A percentile compares a stretch with the other conserved stretches of the same genome.
These are phyloP conservation scores for Starmerella bacillaris DNA, from an alignment of 805 yeast species.

Conservation along the genomic window DNA sequence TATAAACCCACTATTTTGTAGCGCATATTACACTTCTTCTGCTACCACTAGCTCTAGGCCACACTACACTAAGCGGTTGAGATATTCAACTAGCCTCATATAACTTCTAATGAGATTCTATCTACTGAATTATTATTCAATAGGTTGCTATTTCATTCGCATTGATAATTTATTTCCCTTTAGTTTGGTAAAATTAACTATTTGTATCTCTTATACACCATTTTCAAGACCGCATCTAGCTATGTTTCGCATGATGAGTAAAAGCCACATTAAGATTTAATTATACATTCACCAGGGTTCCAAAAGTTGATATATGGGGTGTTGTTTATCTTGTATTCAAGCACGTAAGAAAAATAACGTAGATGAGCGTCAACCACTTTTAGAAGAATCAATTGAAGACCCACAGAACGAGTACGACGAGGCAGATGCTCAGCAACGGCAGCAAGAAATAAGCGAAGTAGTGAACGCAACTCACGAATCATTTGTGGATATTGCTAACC, in stretches of 20 bases:
- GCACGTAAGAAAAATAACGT: constrained; percentile 6
- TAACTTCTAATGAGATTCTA: too few species aligned
- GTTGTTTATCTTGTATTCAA: constrained; percentile 12
- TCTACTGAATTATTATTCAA: too few species aligned
- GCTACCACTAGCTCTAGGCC: too few species aligned
- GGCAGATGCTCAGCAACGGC: constrained; percentile 10
- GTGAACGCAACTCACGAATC: constrained; percentile 14
- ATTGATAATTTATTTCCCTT: not conserved
- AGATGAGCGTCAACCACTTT: not conserved
- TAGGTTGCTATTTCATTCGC: not conserved
- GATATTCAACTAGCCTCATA: too few species aligned
- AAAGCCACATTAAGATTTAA: too few species aligned
- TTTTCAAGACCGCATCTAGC: not conserved
- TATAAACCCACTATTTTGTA: too few species aligned
- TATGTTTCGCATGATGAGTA: too few species aligned
- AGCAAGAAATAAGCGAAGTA: constrained; percentile 11
- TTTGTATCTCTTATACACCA: constrained; percentile 1
- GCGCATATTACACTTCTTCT: too few species aligned
- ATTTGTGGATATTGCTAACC: constrained; percentile 13
- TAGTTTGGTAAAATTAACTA: not conserved
- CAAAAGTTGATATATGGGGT: constrained; percentile 13
- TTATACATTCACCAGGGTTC: too few species aligned
- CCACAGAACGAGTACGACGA: constrained; percentile 1
- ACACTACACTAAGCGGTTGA: too few species aligned
- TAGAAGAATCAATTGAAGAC: constrained; percentile 11